A percentile compares a stretch with the other conserved stretches of the same genome.
phyloP scores from a whole-genome alignment of 164 flowering plant species.

The grape (Vitis vinifera) region ASM3070453v1 NC_081817.1:16428501-16429000 shows the following conservation, averaged over 20 bases:
- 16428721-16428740: conserved; percentile 68
- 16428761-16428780: conserved; percentile 67
- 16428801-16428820: conserved; percentile 69
- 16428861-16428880: conserved; percentile 55
- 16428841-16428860: conserved; percentile 42
- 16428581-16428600: conserved; percentile 83
- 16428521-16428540: conserved; percentile 81
- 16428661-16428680: conserved; percentile 89
- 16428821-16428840: conserved; percentile 40
- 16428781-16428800: conserved; percentile 79
- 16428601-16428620: conserved; percentile 46
- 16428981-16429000: conserved; percentile 69
- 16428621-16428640: conserved; percentile 11
- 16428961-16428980: conserved; percentile 87
- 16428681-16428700: conserved; percentile 89
- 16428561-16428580: conserved; percentile 88
- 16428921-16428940: conserved; percentile 59
- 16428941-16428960: conserved; percentile 45
- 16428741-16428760: conserved; percentile 36
- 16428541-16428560: conserved; percentile 83
- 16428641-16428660: conserved; percentile 57
- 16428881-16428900: conserved; percentile 84
- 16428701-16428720: conserved; percentile 53
- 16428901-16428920: conserved; percentile 73
- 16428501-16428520: conserved; percentile 61